These are phyloP conservation scores for Cardamine chenopodiifolia DNA, from an alignment of 345 rosid genomes.

Conservation along the genomic window DNA sequence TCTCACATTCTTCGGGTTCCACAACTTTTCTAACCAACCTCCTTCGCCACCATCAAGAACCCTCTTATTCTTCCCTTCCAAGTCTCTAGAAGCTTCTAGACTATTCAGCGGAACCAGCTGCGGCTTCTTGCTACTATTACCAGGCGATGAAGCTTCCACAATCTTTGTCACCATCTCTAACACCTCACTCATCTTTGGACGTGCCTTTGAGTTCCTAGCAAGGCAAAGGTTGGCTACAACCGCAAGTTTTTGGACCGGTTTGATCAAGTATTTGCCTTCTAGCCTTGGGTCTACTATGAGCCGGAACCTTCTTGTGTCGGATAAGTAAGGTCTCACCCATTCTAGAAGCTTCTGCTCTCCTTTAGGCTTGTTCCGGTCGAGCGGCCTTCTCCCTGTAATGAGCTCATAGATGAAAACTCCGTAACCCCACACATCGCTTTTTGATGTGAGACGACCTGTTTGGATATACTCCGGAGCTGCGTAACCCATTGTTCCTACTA, in stretches of 20 bases:
- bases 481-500: slow-evolving; percentile 92
- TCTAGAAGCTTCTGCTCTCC: slow-evolving; percentile 82
- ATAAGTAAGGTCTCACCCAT: slow-evolving; percentile 81
- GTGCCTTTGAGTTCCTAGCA: slow-evolving; percentile 64
- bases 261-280: slow-evolving; percentile 52
- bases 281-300: slow-evolving; percentile 74
- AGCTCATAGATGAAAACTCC: slow-evolving; percentile 94
- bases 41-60: slow-evolving; percentile 44
- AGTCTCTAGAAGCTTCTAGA: slow-evolving; percentile 29
- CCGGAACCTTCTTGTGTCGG: slow-evolving; percentile 55
- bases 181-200: slow-evolving; percentile 96
- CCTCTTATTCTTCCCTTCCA: slow-evolving; percentile 40
- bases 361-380: slow-evolving; percentile 76
- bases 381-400: slow-evolving; percentile 83
- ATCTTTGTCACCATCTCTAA: slow-evolving; percentile 64
- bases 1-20: slow-evolving; percentile 54
- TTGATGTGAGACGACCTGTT: slow-evolving; percentile 80
- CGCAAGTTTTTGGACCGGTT: slow-evolving; percentile 61
- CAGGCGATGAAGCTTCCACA: slow-evolving; percentile 44
- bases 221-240: slow-evolving; percentile 72
- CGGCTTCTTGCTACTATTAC: slow-evolving; percentile 38
- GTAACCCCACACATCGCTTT: slow-evolving; percentile 90
- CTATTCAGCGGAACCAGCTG: slow-evolving; percentile 48
- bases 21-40: slow-evolving; percentile 46
- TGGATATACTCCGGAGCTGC: slow-evolving; percentile 91